These are phyloP conservation scores for Herpetospermum pedunculosum DNA, from an alignment of 306 rosid genomes.

Conservation along the genomic window DNA sequence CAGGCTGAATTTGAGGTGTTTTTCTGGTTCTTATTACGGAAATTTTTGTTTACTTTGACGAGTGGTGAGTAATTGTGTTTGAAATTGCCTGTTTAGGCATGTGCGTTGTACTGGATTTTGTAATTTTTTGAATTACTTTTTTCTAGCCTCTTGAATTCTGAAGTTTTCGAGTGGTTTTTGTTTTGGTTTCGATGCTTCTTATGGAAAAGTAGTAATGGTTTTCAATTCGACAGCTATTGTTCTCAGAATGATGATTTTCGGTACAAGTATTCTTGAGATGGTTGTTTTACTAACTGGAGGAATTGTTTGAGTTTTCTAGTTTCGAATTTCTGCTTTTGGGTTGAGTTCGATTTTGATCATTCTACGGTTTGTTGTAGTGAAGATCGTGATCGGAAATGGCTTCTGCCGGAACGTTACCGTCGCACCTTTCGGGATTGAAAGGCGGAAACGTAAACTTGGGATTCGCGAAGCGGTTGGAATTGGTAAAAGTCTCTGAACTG, in stretches of 20 bases:
- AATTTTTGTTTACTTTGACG: not conserved
- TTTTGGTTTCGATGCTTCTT: not conserved
- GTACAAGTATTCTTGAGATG: not conserved
- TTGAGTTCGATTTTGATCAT: constrained; percentile 6
- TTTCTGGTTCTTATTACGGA: not conserved
- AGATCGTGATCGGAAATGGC: constrained; percentile 52
- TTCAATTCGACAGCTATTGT: not conserved
- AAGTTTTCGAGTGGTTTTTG: not conserved
- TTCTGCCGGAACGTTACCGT: constrained; percentile 62
- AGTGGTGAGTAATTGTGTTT: not conserved
- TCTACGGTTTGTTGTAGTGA: constrained; percentile 19
- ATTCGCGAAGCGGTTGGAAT: constrained; percentile 50
- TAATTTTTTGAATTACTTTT: not conserved
- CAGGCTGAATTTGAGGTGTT: not conserved
- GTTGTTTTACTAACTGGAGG: not conserved
- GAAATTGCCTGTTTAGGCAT: not conserved
- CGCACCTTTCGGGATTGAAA: constrained; percentile 47
- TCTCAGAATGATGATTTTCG: not conserved
- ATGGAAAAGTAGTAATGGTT: constrained; percentile 1
- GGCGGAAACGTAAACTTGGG: constrained; percentile 57
- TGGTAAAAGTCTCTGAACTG: constrained; percentile 62
- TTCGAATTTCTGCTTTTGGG: not conserved
- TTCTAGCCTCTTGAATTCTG: not conserved
- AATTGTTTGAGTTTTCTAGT: not conserved
- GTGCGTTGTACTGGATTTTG: not conserved